Evolutionary conservation across 2,329 filamentous ascomycete species (phyloP).

Genomic region (Fusarium sp.): DNA sequence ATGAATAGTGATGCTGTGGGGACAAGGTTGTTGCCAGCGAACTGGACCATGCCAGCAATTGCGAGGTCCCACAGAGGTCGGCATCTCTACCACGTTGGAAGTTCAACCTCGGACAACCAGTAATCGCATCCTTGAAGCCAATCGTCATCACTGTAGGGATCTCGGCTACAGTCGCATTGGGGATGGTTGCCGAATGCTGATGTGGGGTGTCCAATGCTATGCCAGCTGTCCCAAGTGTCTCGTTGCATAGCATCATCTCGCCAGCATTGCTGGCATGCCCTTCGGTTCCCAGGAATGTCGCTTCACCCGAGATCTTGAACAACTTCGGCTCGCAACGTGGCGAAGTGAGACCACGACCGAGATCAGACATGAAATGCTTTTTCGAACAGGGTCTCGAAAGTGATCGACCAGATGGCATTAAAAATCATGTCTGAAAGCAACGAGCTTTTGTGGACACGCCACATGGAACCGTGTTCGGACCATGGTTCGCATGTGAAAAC

Average conservation of each 20-base stretch:
- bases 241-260: conserved; percentile 14
- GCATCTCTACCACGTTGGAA: neutral
- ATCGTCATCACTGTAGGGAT: neutral
- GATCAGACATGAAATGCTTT: neutral
- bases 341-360: conserved; percentile 9
- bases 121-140: neutral
- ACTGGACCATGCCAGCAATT: conserved; percentile 21
- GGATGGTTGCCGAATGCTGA: neutral
- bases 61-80: conserved; percentile 29
- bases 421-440: neutral
- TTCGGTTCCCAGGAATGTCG: conserved; percentile 13
- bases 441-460: neutral
- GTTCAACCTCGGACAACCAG: neutral
- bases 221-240: neutral
- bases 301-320: conserved; percentile 23
- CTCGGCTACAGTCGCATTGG: neutral
- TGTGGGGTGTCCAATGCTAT: conserved; percentile 3
- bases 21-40: conserved; percentile 34
- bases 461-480: neutral
- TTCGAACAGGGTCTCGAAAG: neutral
- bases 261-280: conserved; percentile 10
- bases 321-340: conserved; percentile 2
- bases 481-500: neutral
- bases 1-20: conserved; percentile 36
- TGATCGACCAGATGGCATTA: neutral